Conservation (phyloP, 1,284 basidiomycete genomes). For the Lentinula novae-zelandiae region DNA sequence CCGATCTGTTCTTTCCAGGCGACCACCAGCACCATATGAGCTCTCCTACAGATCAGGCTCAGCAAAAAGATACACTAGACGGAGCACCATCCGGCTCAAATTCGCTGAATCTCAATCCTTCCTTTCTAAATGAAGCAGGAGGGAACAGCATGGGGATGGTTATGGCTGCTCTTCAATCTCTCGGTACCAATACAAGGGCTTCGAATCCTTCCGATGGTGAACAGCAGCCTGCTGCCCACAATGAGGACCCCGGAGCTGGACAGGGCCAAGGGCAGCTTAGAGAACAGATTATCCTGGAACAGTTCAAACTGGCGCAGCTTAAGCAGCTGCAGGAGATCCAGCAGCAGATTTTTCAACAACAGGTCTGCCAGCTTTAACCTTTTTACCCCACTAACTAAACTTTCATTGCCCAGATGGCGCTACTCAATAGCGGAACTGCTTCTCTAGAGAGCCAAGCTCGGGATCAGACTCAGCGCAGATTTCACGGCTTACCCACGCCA, state of each 20-base stretch:
- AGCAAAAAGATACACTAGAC: constrained; percentile 1
- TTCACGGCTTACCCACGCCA: constrained; percentile 61
- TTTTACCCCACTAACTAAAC: neutral
- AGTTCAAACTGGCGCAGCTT: constrained; percentile 68
- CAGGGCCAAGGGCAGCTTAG: constrained; percentile 11
- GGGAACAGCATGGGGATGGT: constrained; percentile 12
- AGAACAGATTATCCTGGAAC: constrained; percentile 40
- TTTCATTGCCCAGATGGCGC: constrained; percentile 52
- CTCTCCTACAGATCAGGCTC: neutral
- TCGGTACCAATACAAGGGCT: constrained; percentile 1
- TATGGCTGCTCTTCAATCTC: constrained; percentile 10
- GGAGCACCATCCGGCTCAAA: neutral
- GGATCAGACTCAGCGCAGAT: constrained; percentile 5
- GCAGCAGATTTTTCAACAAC: constrained; percentile 80
- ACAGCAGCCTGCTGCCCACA: neutral
- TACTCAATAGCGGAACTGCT: constrained; percentile 50
- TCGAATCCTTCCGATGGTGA: neutral
- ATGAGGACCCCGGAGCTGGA: neutral
- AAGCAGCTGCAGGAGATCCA: constrained; percentile 77
- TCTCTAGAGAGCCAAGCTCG: neutral
- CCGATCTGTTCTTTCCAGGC: constrained; percentile 7
- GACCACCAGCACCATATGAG: neutral
- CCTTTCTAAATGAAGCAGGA: neutral
- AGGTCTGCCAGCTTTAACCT: constrained; percentile 40
- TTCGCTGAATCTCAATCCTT: neutral